phyloP scores from a whole-genome alignment of 768 basidiomycete genomes.

The Termitomyces sp. region DNA sequence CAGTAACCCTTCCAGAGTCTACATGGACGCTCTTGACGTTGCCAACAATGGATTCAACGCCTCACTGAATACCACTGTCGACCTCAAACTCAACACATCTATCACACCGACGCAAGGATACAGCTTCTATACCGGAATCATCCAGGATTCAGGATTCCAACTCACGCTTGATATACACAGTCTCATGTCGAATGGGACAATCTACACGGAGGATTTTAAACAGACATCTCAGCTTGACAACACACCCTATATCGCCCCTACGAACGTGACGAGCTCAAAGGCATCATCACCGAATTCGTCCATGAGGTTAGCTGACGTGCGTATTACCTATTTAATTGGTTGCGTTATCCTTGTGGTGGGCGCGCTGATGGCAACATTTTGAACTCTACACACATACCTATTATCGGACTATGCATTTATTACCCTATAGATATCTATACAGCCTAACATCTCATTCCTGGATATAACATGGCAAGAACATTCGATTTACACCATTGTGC shows the following conservation, averaged over 20 bases:
- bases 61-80: slow-evolving; percentile 22
- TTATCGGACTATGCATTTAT: neutral
- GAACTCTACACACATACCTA: neutral
- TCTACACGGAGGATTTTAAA: slow-evolving; percentile 27
- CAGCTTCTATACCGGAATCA: slow-evolving; percentile 23
- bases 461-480: neutral
- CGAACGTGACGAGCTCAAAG: slow-evolving; percentile 12
- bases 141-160: slow-evolving; percentile 25
- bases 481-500: too few relatives aligned
- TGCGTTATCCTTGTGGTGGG: neutral
- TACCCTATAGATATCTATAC: neutral
- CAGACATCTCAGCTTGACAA: slow-evolving; percentile 24
- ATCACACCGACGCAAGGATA: slow-evolving; percentile 24
- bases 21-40: slow-evolving; percentile 23
- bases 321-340: neutral
- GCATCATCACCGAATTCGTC: slow-evolving; percentile 10
- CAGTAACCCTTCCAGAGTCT: slow-evolving; percentile 23
- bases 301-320: slow-evolving; percentile 1
- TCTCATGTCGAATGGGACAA: slow-evolving; percentile 18
- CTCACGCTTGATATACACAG: slow-evolving; percentile 27
- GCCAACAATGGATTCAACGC: slow-evolving; percentile 20
- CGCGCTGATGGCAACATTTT: neutral
- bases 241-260: slow-evolving; percentile 20
- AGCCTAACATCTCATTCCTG: neutral
- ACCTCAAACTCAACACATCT: slow-evolving; percentile 20